Conservation (phyloP, 495 filamentous ascomycete genomes). For the Penicillium egyptiacum region DNA sequence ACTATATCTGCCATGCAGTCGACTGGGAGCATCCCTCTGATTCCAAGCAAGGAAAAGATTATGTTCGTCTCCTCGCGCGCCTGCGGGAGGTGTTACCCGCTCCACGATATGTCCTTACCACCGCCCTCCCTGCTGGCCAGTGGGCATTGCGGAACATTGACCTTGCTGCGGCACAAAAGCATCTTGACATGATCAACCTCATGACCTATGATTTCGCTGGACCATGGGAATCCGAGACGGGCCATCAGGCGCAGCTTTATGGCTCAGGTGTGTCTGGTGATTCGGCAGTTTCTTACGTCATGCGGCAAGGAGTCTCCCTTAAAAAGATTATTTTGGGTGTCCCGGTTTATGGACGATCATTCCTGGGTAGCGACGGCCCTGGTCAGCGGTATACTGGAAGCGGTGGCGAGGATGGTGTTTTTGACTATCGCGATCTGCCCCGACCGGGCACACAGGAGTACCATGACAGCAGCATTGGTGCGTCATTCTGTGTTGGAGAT, state of each 20-base stretch:
- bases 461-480: conserved; percentile 64
- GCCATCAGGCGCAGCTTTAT: conserved; percentile 80
- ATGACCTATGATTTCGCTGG: conserved; percentile 90
- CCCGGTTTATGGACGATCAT: conserved; percentile 79
- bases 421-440: conserved; percentile 79
- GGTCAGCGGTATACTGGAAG: conserved; percentile 62
- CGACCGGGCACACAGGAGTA: conserved; percentile 67
- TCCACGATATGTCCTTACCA: conserved; percentile 73
- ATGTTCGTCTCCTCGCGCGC: conserved; percentile 66
- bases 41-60: conserved; percentile 67
- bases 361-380: conserved; percentile 62
- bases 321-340: conserved; percentile 79
- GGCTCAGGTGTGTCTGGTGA: conserved; percentile 64
- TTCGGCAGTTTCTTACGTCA: conserved; percentile 64
- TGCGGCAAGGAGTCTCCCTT: conserved; percentile 64
- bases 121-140: conserved; percentile 75
- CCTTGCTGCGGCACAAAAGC: conserved; percentile 58
- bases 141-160: conserved; percentile 77
- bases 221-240: conserved; percentile 66
- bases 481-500: conserved; percentile 74
- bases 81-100: conserved; percentile 71
- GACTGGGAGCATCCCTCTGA: conserved; percentile 88
- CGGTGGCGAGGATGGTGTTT: conserved; percentile 76
- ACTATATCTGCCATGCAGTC: conserved; percentile 50
- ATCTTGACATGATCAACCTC: conserved; percentile 78